Percentiles rank a stretch among this genome's conserved stretches.
phyloP scores from a whole-genome alignment of 225 moss, liverwort and hornwort genomes.

The Pleurozium schreberi region DNA sequence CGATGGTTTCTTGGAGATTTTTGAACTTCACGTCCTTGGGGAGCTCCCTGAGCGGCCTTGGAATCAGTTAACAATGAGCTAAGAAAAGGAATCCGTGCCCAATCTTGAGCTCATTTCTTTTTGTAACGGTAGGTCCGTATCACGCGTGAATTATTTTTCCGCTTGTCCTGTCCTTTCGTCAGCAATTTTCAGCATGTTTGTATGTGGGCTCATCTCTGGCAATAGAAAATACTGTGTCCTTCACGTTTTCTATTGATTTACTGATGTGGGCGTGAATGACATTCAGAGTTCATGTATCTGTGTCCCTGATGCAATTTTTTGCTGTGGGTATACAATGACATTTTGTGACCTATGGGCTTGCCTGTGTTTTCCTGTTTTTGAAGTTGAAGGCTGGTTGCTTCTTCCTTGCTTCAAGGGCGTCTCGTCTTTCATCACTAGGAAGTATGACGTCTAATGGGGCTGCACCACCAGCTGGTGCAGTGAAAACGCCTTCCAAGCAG shows the following conservation, averaged over 20 bases:
- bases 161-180: neutral
- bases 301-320: neutral
- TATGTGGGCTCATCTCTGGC: neutral
- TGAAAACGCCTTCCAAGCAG: slow-evolving; percentile 20
- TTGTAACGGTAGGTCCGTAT: neutral
- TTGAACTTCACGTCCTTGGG: neutral
- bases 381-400: slow-evolving; percentile 24
- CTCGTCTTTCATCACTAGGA: slow-evolving; percentile 7
- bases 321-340: neutral
- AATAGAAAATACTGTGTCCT: neutral
- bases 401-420: slow-evolving; percentile 10
- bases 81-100: neutral
- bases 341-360: neutral
- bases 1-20: neutral
- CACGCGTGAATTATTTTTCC: neutral
- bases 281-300: neutral
- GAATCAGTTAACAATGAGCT: neutral
- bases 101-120: neutral
- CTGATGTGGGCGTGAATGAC: neutral
- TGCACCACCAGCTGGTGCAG: slow-evolving; percentile 23
- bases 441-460: slow-evolving; percentile 43
- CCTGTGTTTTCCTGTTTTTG: neutral
- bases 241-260: neutral
- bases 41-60: neutral
- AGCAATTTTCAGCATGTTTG: neutral